Conservation (phyloP, 139 green algal species). For the Micractinium sp. region DNA sequence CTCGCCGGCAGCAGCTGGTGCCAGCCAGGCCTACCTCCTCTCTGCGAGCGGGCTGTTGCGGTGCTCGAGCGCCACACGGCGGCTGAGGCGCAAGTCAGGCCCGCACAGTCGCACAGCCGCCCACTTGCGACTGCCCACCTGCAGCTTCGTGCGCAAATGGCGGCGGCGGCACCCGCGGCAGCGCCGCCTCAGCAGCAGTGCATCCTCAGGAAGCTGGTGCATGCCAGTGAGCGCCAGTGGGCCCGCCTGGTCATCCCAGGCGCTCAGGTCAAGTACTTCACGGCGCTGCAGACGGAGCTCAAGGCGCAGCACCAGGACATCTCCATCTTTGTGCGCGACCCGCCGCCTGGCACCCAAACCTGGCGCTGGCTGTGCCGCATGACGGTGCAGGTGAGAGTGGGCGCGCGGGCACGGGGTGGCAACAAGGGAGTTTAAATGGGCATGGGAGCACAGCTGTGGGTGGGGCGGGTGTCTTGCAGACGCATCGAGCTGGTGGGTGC, state of each 20-base stretch:
- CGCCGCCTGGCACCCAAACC: neutral
- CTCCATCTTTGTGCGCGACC: neutral
- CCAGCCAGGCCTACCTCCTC: neutral
- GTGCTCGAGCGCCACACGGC: too few relatives aligned
- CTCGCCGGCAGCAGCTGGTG: neutral
- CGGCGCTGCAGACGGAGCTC: neutral
- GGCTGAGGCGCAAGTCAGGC: too few relatives aligned
- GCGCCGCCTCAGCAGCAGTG: neutral
- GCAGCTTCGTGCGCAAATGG: neutral
- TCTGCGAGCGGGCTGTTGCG: neutral
- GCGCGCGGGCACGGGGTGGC: neutral
- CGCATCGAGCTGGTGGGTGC: neutral
- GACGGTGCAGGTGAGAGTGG: neutral
- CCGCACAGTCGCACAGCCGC: neutral
- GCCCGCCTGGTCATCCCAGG: neutral
- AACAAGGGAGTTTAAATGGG: neutral
- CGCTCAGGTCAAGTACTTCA: neutral
- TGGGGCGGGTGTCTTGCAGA: too few relatives aligned
- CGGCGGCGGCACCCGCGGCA: neutral
- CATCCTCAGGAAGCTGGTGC: slow-evolving; percentile 1
- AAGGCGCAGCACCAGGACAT: neutral
- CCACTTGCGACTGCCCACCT: neutral
- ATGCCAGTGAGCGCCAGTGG: neutral
- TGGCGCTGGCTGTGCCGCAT: slow-evolving; percentile 4
- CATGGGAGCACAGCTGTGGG: too few relatives aligned